Evolutionary conservation across 2,329 filamentous ascomycete species (phyloP).

Genomic region (Talaromyces pinophilus): DNA sequence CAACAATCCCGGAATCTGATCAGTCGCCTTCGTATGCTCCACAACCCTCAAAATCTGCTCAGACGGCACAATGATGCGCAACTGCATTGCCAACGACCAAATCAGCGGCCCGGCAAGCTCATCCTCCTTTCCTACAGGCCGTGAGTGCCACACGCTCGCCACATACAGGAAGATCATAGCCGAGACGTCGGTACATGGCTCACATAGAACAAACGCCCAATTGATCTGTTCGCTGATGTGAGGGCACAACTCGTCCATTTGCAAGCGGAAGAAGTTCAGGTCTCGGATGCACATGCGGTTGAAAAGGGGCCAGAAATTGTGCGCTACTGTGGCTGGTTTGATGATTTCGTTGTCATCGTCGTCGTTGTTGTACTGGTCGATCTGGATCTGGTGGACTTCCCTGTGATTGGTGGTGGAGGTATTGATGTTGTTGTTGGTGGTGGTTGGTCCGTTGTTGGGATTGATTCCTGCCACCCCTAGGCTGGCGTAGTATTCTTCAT

Average conservation of each 20-base stretch:
- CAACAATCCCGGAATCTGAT: neutral
- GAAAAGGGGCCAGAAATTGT: conserved; percentile 15
- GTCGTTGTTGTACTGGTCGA: neutral
- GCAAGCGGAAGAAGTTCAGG: neutral
- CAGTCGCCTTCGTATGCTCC: neutral
- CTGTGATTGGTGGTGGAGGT: neutral
- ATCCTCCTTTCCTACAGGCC: neutral
- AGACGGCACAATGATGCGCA: neutral
- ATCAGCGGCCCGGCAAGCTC: neutral
- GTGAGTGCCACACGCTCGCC: conserved; percentile 3
- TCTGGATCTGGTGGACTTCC: neutral
- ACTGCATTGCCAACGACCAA: neutral
- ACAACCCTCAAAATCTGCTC: neutral
- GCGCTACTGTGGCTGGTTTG: neutral
- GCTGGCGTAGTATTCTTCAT: neutral
- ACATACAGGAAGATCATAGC: conserved; percentile 16
- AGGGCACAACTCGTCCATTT: neutral
- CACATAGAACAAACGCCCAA: conserved; percentile 25
- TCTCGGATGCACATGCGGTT: neutral
- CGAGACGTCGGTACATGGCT: conserved; percentile 15
- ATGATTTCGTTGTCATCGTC: neutral
- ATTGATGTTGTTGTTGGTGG: neutral
- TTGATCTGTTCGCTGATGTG: conserved; percentile 24
- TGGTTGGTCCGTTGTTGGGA: neutral
- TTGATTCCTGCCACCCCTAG: neutral